Base-by-base conservation (phyloP, 2,329 filamentous ascomycete genomes). In the Exophiala sp. region DNA sequence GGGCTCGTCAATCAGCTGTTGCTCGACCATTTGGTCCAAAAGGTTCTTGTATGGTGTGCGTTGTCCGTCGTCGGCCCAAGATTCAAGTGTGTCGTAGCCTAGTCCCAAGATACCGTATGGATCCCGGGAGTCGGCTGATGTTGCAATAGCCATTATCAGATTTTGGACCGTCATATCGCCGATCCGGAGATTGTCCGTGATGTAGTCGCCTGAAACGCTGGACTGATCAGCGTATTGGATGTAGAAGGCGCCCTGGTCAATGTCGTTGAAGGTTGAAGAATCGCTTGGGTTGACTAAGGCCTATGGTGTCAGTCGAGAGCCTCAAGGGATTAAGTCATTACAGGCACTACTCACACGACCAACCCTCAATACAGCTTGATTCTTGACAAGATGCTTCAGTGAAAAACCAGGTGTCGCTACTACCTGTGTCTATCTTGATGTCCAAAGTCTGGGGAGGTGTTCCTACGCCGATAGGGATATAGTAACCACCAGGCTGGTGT, bases 361-460 rank as follows among this genome's bases (percentile, higher is more conserved):
- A 18, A 18, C 16, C 16, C 16, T 18, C 16, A 18, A 18, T 18
- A 18, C 16, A 18, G 16, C 24, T 9, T 4, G 41, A 5, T 14
- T 44, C 41, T n/a, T 21, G 18, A n/a, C n/a, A 21, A 21, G 16
- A 44, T 44, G 41, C 41, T 44, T 44, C 41, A 29, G 41, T 20
- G 41, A 44, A 44, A 3, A 44, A 79, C 83, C 83, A 86, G 14
- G 86, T 70, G 64, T 87, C 84, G 62, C 82, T 85, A 70, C 82
- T 86, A 43, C 84, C 84, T 3, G 84, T 87, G 68, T 87, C 84
- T 50, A 87, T 66, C 61, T 84, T 81, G 57, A 86, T 71, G 14
- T 76, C 74, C 33, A 86, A 58, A 1, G 67, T 61, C 64, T 84
- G 81, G 9, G 78, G 65, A 9, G 84, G 84, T 3, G 82, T 86